These are phyloP conservation scores for Hypoxylon lienhwacheense DNA, from an alignment of 495 filamentous ascomycete genomes.

Conservation along the genomic window DNA sequence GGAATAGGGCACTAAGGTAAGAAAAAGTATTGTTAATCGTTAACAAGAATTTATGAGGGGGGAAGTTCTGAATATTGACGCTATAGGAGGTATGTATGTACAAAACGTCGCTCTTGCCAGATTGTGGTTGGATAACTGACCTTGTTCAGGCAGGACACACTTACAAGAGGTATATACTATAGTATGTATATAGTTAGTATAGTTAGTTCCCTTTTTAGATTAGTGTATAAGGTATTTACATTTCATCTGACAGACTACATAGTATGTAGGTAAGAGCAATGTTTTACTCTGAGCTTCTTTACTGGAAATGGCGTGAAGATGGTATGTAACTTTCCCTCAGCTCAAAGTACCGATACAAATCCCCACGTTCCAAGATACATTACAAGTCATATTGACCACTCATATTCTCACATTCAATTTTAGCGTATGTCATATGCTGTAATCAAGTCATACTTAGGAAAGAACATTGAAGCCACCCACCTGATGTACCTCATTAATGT, in stretches of 20 bases:
- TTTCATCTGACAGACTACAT: not conserved
- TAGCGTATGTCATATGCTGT: constrained; percentile 33
- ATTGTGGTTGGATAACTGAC: too few relatives aligned
- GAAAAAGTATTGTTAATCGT: too few relatives aligned
- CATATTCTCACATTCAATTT: too few relatives aligned
- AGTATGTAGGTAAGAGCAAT: constrained; percentile 6
- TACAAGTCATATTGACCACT: constrained; percentile 29
- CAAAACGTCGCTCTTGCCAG: too few relatives aligned
- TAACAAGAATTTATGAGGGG: too few relatives aligned
- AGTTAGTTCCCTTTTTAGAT: constrained; percentile 3
- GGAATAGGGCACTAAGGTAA: too few relatives aligned
- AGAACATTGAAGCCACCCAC: constrained; percentile 31
- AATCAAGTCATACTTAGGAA: too few relatives aligned
- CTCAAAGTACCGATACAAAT: constrained; percentile 21
- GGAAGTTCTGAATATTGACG: too few relatives aligned
- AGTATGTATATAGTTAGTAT: too few relatives aligned
- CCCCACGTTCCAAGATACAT: constrained; percentile 23
- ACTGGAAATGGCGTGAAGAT: not conserved
- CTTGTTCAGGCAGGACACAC: too few relatives aligned
- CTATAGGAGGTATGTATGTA: too few relatives aligned
- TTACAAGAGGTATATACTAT: too few relatives aligned
- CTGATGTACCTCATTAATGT: not conserved
- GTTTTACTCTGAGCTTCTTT: not conserved
- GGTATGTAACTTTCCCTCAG: constrained; percentile 6
- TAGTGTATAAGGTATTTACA: not conserved